phyloP scores from a whole-genome alignment of 2,329 filamentous ascomycete species.

The Fusarium sp. region DNA sequence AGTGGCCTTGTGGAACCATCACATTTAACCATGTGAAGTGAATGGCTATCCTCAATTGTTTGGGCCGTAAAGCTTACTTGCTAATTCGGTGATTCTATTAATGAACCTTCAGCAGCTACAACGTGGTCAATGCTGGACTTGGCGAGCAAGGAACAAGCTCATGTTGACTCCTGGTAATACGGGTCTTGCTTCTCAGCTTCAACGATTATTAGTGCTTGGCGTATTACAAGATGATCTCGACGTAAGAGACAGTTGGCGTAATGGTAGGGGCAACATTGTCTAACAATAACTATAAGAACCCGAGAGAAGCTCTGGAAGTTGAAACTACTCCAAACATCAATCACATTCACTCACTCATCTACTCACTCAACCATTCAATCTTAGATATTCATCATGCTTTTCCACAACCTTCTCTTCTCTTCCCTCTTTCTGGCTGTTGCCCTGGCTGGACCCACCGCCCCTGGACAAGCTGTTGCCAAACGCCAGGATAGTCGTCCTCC shows the following conservation, averaged over 20 bases:
- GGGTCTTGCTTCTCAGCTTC: not conserved
- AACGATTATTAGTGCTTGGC: not conserved
- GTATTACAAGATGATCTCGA: not conserved
- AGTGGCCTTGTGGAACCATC: too few species aligned
- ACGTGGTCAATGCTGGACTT: too few species aligned
- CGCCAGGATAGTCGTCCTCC: not conserved
- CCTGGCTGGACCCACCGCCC: not conserved
- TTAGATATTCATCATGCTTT: conserved; percentile 3
- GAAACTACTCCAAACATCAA: not conserved
- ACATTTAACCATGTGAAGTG: too few species aligned
- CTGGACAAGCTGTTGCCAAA: not conserved
- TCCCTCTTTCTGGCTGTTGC: not conserved
- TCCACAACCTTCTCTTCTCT: not conserved
- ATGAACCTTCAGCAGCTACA: too few species aligned
- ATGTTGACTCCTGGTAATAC: not conserved
- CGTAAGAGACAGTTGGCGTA: too few species aligned
- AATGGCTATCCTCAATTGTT: too few species aligned
- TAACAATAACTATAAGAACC: not conserved
- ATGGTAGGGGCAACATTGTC: not conserved
- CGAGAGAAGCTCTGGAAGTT: accelerated
- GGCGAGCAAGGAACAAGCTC: too few species aligned
- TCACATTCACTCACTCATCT: not conserved
- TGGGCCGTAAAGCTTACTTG: too few species aligned
- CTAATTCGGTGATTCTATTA: too few species aligned
- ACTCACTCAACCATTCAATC: too few species aligned